These are phyloP conservation scores for Curvularia hawaiiensis DNA, from an alignment of 2,329 filamentous ascomycete genomes.

Conservation along the genomic window DNA sequence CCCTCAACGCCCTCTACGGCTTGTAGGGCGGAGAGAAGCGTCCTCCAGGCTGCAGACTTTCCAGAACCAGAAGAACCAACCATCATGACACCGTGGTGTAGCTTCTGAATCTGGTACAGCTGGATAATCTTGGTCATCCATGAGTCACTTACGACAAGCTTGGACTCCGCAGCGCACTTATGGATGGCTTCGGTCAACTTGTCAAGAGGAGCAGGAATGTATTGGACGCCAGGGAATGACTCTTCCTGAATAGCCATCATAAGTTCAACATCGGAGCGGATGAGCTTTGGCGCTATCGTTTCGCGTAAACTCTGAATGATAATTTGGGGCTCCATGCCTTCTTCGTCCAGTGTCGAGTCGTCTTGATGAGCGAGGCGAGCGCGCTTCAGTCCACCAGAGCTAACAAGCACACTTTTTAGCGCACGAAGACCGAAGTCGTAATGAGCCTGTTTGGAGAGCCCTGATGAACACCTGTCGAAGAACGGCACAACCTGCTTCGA, in stretches of 20 bases:
- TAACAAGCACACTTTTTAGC: conserved; percentile 96
- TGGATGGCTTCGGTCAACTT: conserved; percentile 81
- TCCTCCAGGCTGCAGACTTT: conserved; percentile 94
- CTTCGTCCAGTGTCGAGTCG: conserved; percentile 67
- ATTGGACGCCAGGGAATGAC: conserved; percentile 91
- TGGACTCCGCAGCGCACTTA: conserved; percentile 79
- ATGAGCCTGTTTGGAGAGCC: conserved; percentile 93
- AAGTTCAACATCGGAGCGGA: conserved; percentile 86
- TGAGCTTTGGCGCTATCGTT: conserved; percentile 96
- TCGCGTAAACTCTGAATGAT: conserved; percentile 98
- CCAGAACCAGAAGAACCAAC: conserved; percentile 97
- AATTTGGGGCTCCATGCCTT: conserved; percentile 90
- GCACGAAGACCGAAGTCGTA: conserved; percentile 99
- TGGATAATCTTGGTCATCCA: conserved; percentile 99
- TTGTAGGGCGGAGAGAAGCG: conserved; percentile 88
- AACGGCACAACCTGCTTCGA: conserved; percentile 98
- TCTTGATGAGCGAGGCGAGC: conserved; percentile 67
- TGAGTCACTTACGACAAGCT: conserved; percentile 86
- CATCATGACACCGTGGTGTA: conserved; percentile 99
- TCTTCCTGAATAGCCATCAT: conserved; percentile 83
- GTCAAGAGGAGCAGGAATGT: conserved; percentile 85
- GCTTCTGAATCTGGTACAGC: conserved; percentile 95
- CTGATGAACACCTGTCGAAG: conserved; percentile 85
- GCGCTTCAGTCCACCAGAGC: conserved; percentile 94
- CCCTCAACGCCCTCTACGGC: conserved; percentile 90